Conservation (phyloP, 1,284 basidiomycete species). For the Caloboletus inedulis region DNA sequence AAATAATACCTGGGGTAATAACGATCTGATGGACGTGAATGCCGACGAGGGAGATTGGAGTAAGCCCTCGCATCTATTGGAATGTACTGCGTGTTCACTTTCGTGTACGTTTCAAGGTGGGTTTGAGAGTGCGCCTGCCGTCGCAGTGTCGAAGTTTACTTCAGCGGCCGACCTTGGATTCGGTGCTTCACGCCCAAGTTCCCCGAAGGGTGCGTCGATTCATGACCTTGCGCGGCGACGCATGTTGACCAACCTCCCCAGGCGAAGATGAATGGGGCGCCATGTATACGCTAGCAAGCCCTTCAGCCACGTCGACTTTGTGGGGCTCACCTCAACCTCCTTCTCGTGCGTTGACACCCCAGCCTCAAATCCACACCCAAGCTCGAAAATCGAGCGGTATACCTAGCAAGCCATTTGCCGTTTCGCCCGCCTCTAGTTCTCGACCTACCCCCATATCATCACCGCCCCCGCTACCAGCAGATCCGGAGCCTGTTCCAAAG, state of each 20-base stretch:
- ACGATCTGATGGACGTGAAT: slow-evolving; percentile 87
- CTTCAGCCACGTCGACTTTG: slow-evolving; percentile 2
- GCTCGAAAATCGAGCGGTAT: slow-evolving; percentile 5
- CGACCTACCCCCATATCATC: slow-evolving; percentile 28
- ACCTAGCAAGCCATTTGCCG: not conserved
- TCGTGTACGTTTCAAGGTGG: slow-evolving; percentile 49
- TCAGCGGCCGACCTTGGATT: slow-evolving; percentile 23
- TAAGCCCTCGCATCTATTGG: slow-evolving; percentile 35
- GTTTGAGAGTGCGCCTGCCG: slow-evolving; percentile 70
- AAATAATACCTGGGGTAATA: slow-evolving; percentile 63
- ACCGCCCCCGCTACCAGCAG: slow-evolving; percentile 13
- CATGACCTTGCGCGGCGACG: not conserved
- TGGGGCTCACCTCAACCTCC: slow-evolving; percentile 21
- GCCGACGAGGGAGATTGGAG: slow-evolving; percentile 93
- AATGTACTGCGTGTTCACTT: not conserved
- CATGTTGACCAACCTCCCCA: not conserved
- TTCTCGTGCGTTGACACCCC: slow-evolving; percentile 20
- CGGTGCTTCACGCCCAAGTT: slow-evolving; percentile 13
- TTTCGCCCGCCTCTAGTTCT: slow-evolving; percentile 23
- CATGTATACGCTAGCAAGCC: slow-evolving; percentile 13
- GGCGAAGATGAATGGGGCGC: slow-evolving; percentile 25
- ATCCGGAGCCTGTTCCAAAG: slow-evolving; percentile 13
- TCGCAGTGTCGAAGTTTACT: slow-evolving; percentile 27
- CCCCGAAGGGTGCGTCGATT: slow-evolving; percentile 17
- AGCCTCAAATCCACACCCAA: slow-evolving; percentile 12